Conservation (phyloP, 345 rosid species). For the Murraya koenigii region DNA sequence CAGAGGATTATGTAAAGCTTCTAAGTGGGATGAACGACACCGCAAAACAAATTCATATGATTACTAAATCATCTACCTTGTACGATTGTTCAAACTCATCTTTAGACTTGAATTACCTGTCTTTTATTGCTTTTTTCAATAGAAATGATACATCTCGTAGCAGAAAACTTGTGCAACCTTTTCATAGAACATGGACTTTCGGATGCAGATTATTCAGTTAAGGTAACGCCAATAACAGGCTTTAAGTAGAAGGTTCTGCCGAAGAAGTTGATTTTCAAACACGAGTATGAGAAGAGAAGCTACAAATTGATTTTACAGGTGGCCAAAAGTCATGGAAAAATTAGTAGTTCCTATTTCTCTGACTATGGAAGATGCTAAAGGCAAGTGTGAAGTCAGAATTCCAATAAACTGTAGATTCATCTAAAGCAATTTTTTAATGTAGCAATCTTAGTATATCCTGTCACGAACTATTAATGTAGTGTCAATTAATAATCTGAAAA, state of each 20-base stretch:
- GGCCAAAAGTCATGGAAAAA: neutral
- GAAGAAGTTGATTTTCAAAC: conserved; percentile 7
- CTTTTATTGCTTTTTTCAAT: conserved; percentile 27
- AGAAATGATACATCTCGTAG: conserved; percentile 11
- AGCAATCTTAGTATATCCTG: neutral
- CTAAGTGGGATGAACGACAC: conserved; percentile 31
- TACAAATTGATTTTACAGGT: conserved; percentile 22
- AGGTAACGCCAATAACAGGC: conserved; percentile 9
- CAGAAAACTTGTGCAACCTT: conserved; percentile 9
- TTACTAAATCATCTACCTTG: conserved; percentile 12
- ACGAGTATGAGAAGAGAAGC: conserved; percentile 19
- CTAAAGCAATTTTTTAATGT: neutral
- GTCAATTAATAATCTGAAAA: neutral
- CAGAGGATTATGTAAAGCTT: conserved; percentile 26
- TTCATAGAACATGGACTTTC: too few species aligned
- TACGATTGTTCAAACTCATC: conserved; percentile 30
- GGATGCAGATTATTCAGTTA: conserved; percentile 15
- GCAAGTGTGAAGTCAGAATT: conserved; percentile 34
- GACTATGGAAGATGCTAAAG: conserved; percentile 27
- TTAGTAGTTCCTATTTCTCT: conserved; percentile 29
- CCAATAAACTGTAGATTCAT: neutral
- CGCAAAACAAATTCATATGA: conserved; percentile 16
- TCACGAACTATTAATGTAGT: neutral
- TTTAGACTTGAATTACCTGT: conserved; percentile 39
- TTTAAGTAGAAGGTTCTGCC: conserved; percentile 1